A percentile compares a stretch with the other conserved stretches of the same genome.
These are phyloP conservation scores for Danielia oregonensis DNA, from an alignment of 805 yeast species.

Conservation along the genomic window DNA sequence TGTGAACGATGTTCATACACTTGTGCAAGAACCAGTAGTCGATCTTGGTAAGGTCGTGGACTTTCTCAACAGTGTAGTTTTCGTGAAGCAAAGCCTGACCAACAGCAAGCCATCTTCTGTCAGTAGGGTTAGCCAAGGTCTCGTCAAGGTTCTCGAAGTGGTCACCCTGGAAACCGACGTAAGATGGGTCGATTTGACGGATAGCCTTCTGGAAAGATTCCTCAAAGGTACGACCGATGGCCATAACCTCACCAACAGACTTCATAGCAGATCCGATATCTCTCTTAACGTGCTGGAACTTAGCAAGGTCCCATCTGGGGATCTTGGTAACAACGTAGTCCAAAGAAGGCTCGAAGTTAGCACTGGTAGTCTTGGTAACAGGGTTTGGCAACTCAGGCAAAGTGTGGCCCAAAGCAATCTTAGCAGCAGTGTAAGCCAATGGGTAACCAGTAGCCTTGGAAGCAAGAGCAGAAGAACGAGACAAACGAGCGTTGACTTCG, in stretches of 20 bases:
- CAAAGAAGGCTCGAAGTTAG: conserved; percentile 95
- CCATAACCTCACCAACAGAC: conserved; percentile 98
- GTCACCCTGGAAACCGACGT: conserved; percentile 87
- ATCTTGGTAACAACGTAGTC: conserved; percentile 97
- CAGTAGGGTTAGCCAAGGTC: conserved; percentile 81
- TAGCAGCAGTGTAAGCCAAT: conserved; percentile 96
- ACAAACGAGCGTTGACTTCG: conserved; percentile 96
- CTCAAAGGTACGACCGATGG: conserved; percentile 95
- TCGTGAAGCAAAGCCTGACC: conserved; percentile 95
- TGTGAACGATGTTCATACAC: conserved; percentile 84
- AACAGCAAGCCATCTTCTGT: conserved; percentile 96
- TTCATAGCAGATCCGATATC: conserved; percentile 96
- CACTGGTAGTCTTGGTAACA: conserved; percentile 90
- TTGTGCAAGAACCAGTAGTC: conserved; percentile 97
- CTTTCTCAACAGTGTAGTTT: conserved; percentile 84
- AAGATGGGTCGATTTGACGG: conserved; percentile 91
- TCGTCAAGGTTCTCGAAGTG: conserved; percentile 73
- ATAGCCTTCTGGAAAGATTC: conserved; percentile 98
- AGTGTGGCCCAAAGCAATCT: conserved; percentile 89
- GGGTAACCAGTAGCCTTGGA: conserved; percentile 99
- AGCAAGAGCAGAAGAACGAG: conserved; percentile 98
- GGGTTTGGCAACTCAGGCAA: conserved; percentile 88
- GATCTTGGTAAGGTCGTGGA: conserved; percentile 86
- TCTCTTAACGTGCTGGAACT: conserved; percentile 92
- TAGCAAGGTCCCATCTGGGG: conserved; percentile 98